Percentiles rank a stretch among this genome's conserved stretches.
Conservation (phyloP, 805 yeast species). For the Yarrowia osloensis region DNA sequence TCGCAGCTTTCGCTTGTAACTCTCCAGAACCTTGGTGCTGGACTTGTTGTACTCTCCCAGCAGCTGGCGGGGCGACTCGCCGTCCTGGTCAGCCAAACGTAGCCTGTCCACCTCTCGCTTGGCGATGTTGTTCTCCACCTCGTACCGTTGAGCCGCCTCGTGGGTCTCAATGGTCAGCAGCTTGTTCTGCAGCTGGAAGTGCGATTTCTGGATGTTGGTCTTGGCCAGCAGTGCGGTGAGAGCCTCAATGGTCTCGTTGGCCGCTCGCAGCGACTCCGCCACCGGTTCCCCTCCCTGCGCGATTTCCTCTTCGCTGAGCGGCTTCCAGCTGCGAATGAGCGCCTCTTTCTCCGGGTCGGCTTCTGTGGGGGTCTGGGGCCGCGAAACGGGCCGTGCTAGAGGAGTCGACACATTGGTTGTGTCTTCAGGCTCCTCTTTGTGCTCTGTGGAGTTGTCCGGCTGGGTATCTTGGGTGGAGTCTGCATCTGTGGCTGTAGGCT, state of each 20-base stretch:
- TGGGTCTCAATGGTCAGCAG: conserved; percentile 48
- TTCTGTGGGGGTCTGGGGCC: conserved; percentile 3
- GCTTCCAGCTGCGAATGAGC: conserved; percentile 20
- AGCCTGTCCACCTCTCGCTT: conserved; percentile 52
- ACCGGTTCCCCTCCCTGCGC: conserved; percentile 24
- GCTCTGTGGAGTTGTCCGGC: not conserved
- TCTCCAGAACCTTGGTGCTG: conserved; percentile 41
- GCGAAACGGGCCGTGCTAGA: not conserved
- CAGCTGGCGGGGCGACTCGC: conserved; percentile 22
- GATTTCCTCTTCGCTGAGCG: conserved; percentile 24
- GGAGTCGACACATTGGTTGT: conserved; percentile 1
- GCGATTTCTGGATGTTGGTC: conserved; percentile 33
- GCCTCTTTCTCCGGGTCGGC: conserved; percentile 15
- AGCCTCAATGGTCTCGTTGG: conserved; percentile 30
- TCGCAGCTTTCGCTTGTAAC: conserved; percentile 44
- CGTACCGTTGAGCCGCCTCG: conserved; percentile 50
- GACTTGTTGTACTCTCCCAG: conserved; percentile 38
- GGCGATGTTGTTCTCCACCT: conserved; percentile 51
- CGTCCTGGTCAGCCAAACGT: conserved; percentile 42
- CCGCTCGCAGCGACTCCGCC: conserved; percentile 18
- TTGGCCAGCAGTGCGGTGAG: conserved; percentile 28
- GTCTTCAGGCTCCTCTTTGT: not conserved
- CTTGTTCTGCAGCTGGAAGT: conserved; percentile 44
- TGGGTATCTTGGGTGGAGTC: conserved; percentile 10
- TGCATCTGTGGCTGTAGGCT: not conserved